Evolutionary conservation across 164 flowering plant genomes (phyloP), one percentile per base, ranked within the genome.

Genomic region (Macadamia integrifolia): DNA sequence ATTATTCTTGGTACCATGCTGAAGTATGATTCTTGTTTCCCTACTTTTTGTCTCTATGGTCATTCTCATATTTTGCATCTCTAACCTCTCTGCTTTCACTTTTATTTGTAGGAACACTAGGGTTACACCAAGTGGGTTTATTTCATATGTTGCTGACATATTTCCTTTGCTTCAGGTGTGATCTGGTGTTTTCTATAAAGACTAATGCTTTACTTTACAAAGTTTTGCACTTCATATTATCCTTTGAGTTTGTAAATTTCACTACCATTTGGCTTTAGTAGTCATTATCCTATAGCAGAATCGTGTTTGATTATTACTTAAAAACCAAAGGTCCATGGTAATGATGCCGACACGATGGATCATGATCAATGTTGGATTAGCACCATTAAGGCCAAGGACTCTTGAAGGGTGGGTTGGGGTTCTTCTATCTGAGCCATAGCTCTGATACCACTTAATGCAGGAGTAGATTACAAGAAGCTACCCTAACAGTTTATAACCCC

Each of bases 121-220:
- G 56, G 69, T 77, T 62, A 69, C 72, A 63, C 88, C 87, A 13
- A 87, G 83, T 80, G 92, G 93, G 42, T 85, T 87, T 75, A 75
- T 95, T 17, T 76, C 86, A 72, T 95, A 92, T 79, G 96, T 89
- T 61, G 44, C 87, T 11, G 79, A 71, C 62, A 84, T 95, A 78
- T 87, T 91, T 80, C 99, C 99, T 66, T 66, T 92, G 43, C 99
- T 95, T 80, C 97, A 95, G 99, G 99, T 95, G 17, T 72, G 79
- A 49, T 67, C 66, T 59, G 46, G 57, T 64, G 28, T 66, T 74
- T 69, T 49, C 11, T 43, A 35, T 17, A 14, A 64, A 6, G 50
- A 46, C 17, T 57, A 14, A 56, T 44, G 18, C 50, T 43, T 44
- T 66, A 32, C 13, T 56, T 50, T 61, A 6, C 23, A 9, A 10